phyloP scores from a whole-genome alignment of 1,139 yeast genomes.

The Pichia sp. region DNA sequence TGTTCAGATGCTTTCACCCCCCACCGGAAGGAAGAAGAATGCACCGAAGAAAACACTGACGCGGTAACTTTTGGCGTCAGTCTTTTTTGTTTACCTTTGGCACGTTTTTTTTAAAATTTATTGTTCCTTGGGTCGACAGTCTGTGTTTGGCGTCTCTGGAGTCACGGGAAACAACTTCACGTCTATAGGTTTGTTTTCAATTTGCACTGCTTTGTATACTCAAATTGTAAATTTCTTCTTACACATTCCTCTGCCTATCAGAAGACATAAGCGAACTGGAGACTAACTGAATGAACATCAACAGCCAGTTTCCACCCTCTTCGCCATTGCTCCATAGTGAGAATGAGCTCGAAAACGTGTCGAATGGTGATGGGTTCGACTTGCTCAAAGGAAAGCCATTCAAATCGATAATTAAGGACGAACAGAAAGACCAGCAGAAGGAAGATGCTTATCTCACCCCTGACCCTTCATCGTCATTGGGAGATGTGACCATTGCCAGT shows the following conservation, averaged over 20 bases:
- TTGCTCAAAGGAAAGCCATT: not conserved
- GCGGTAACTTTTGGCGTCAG: constrained; percentile 1
- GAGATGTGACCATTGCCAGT: constrained; percentile 29
- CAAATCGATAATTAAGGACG: not conserved
- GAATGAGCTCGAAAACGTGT: constrained; percentile 9
- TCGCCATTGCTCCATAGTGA: constrained; percentile 21
- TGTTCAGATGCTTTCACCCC: no score
- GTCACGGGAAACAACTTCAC: not conserved
- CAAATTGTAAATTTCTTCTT: no score
- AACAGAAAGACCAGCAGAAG: not conserved
- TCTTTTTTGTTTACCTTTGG: not conserved
- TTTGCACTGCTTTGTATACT: no score
- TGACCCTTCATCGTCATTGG: constrained; percentile 40
- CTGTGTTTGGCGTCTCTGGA: not conserved
- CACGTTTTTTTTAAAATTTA: not conserved
- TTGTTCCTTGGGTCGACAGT: not conserved
- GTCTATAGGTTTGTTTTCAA: not conserved
- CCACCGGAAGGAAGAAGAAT: not conserved
- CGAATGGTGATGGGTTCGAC: not conserved
- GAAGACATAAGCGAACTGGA: not conserved
- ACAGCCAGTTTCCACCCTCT: constrained; percentile 26
- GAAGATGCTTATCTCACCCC: constrained; percentile 38
- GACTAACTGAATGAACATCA: constrained; percentile 15
- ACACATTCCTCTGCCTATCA: no score
- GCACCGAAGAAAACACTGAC: not conserved